A percentile compares a stretch with the other conserved stretches of the same genome.
These are phyloP conservation scores for Acarospora socialis DNA, from an alignment of 2,329 filamentous ascomycete genomes.

Conservation along the genomic window DNA sequence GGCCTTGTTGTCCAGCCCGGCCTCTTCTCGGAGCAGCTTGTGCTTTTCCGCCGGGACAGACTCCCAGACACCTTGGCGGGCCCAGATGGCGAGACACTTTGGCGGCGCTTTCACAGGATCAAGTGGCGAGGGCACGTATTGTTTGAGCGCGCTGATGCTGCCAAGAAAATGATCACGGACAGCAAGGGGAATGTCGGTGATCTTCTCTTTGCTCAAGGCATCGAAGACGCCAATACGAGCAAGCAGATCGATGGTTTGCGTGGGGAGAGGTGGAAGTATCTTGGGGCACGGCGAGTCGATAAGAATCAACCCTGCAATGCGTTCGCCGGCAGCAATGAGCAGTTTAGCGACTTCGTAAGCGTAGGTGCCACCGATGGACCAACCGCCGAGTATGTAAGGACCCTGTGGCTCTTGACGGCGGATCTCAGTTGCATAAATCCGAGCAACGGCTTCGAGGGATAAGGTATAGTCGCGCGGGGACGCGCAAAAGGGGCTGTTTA, in stretches of 20 bases:
- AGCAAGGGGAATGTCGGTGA: slow-evolving; percentile 1
- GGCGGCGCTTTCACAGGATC: neutral
- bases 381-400: slow-evolving; percentile 9
- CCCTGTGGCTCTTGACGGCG: slow-evolving; percentile 6
- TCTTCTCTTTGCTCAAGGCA: neutral
- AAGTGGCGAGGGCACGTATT: slow-evolving; percentile 1
- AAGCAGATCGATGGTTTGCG: slow-evolving; percentile 3
- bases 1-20: neutral
- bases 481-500: slow-evolving; percentile 6
- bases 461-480: slow-evolving; percentile 3
- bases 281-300: slow-evolving; percentile 6
- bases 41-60: slow-evolving; percentile 2
- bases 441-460: slow-evolving; percentile 6
- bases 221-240: slow-evolving; percentile 6
- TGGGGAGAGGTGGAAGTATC: neutral
- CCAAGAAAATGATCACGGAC: slow-evolving; percentile 4
- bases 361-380: slow-evolving; percentile 8
- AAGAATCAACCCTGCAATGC: slow-evolving; percentile 3
- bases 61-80: neutral
- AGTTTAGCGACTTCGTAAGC: slow-evolving; percentile 8
- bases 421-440: slow-evolving; percentile 7
- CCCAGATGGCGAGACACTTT: slow-evolving; percentile 8
- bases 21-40: slow-evolving; percentile 3
- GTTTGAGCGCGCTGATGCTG: slow-evolving; percentile 4
- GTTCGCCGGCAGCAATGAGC: slow-evolving; percentile 6